Conservation (phyloP, 139 green algal species). For the Gonium pectorale region DNA sequence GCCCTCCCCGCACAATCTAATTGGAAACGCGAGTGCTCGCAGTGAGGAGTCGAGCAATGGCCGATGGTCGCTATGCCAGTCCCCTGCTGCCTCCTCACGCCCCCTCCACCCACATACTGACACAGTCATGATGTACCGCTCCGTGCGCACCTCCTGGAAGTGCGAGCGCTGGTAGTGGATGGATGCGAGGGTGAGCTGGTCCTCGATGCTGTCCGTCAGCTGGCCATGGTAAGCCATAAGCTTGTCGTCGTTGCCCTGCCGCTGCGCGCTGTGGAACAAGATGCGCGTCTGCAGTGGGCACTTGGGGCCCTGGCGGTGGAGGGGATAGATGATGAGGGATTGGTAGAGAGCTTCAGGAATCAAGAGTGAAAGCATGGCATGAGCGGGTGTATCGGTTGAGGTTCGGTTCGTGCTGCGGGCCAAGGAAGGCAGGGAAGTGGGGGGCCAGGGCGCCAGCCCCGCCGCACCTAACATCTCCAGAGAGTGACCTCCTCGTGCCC, state of each 20-base stretch:
- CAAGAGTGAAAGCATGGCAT: too few relatives aligned
- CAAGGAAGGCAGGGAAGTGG: too few relatives aligned
- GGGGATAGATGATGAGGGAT: background rate
- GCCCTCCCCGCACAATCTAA: too few relatives aligned
- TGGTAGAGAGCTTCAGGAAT: too few relatives aligned
- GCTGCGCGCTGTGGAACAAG: constrained; percentile 82
- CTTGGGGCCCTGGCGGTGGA: constrained; percentile 63
- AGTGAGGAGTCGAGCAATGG: too few relatives aligned
- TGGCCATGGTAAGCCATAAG: constrained; percentile 80
- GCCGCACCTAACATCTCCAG: too few relatives aligned
- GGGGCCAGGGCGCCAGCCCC: too few relatives aligned
- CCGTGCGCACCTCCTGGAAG: constrained; percentile 64
- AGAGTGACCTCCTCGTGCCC: too few relatives aligned
- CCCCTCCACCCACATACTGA: background rate
- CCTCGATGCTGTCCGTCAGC: constrained; percentile 79
- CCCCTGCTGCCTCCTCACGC: background rate
- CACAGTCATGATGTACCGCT: too few relatives aligned
- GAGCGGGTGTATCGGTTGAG: too few relatives aligned
- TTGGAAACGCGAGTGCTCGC: too few relatives aligned
- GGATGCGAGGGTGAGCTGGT: constrained; percentile 83
- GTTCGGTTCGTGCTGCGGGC: too few relatives aligned
- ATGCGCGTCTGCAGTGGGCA: constrained; percentile 75
- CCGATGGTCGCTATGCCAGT: background rate
- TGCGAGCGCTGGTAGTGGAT: constrained; percentile 68
- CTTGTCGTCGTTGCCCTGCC: constrained; percentile 72